These are phyloP conservation scores for Pseudonectria foliicola DNA, from an alignment of 2,329 filamentous ascomycete species.

Conservation along the genomic window DNA sequence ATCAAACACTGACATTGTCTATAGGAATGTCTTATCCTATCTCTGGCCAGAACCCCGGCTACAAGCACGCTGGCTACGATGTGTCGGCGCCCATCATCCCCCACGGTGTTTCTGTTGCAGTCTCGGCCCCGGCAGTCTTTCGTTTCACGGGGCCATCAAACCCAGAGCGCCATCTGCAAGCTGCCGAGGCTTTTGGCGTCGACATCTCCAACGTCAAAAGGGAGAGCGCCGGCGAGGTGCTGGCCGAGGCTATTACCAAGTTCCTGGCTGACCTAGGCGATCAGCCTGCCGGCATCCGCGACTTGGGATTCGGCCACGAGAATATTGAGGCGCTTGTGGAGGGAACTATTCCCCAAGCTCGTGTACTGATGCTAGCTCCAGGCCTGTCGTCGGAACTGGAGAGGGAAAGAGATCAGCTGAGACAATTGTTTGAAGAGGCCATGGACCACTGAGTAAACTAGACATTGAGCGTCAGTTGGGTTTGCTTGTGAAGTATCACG, in stretches of 20 bases:
- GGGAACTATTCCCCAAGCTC: conserved; percentile 84
- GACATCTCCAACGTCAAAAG: conserved; percentile 82
- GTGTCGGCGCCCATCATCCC: conserved; percentile 76
- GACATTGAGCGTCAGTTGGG: not conserved
- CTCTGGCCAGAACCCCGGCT: conserved; percentile 84
- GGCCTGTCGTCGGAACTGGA: conserved; percentile 64
- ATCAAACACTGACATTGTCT: not conserved
- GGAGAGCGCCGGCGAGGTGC: conserved; percentile 81
- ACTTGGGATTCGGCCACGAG: conserved; percentile 67
- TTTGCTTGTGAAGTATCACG: no score
- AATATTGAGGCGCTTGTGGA: conserved; percentile 83
- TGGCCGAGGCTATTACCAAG: conserved; percentile 72
- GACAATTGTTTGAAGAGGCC: conserved; percentile 58
- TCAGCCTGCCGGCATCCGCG: conserved; percentile 80
- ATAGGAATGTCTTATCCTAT: conserved; percentile 94
- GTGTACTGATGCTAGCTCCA: conserved; percentile 88
- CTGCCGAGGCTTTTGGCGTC: conserved; percentile 84
- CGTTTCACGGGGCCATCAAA: conserved; percentile 87
- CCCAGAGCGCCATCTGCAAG: conserved; percentile 82
- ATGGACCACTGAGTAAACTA: conserved; percentile 30
- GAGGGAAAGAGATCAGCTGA: conserved; percentile 65
- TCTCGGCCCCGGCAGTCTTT: conserved; percentile 90
- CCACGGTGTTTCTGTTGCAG: conserved; percentile 90
- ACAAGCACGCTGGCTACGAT: conserved; percentile 81
- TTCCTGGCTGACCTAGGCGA: conserved; percentile 82